Evolutionary conservation across 208 protist species (phyloP), one percentile per base, ranked within the genome.

Genomic region (Trypanosoma grayi): DNA sequence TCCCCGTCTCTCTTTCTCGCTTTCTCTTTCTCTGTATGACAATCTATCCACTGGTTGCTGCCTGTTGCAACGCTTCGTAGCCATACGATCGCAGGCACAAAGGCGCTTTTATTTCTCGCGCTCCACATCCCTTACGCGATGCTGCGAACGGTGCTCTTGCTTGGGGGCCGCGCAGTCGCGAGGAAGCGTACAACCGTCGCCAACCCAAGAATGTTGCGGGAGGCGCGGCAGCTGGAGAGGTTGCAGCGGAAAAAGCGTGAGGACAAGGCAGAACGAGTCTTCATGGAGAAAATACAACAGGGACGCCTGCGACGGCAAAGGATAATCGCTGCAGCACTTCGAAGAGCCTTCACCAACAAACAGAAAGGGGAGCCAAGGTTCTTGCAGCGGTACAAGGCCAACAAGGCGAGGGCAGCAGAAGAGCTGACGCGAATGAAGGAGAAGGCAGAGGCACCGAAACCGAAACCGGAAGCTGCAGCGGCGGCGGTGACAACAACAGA

Each of bases 191-290:
- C 14, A 16, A 33, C 50, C 22, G 16, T 11, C 11, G 43, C 34
- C n/a, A 59, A 39, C 2, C 25, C 31, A 24, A 59, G 45, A n/a
- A 25, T 22, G 40, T n/a, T 11, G 16, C 13, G 2, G 2, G 28
- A 11, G 4, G 37, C 36, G 28, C 30, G 11, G 39, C 4, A 47
- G 10, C 4, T 54, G 11, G 41, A 28, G 9, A 56, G 44, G 39
- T 11, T 44, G 13, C 39, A 47, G 2, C 14, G 44, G 4, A 16
- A 52, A 13, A 37, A 51, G 11, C 54, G 44, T 14, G 69, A 75
- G 34, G 63, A 45, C n/a, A 56, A 64, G 18, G 70, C 70, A n/a
- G 59, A 76, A 43, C 48, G 55, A 25, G 13, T 62, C 13, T 76
- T 76, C 48, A 37, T 68, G 47, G 33, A 25, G n/a, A 55, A 58